phyloP scores from a whole-genome alignment of 129 eudicot species.

The Helianthus annuus region HanXRQr2.0-SUNRISE NC_035440.2:6786339-6786838 shows the following conservation, averaged over 20 bases:
- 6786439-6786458: neutral
- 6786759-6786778: constrained; percentile 1
- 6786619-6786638: constrained; percentile 82
- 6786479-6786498: too few relatives aligned
- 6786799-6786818: constrained; percentile 30
- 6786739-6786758: constrained; percentile 21
- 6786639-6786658: constrained; percentile 99
- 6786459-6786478: neutral
- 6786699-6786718: constrained; percentile 15
- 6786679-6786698: constrained; percentile 38
- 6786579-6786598: constrained; percentile 54
- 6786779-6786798: constrained; percentile 27
- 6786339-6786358: constrained; percentile 82
- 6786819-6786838: constrained; percentile 22
- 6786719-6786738: constrained; percentile 21
- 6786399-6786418: neutral
- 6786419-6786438: neutral
- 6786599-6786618: constrained; percentile 75
- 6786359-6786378: constrained; percentile 57
- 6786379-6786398: neutral
- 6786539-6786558: neutral
- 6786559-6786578: neutral
- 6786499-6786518: neutral
- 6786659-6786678: constrained; percentile 91
- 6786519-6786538: neutral